phyloP scores from a whole-genome alignment of 768 basidiomycete genomes.

The Lactifluus echinatus region DNA sequence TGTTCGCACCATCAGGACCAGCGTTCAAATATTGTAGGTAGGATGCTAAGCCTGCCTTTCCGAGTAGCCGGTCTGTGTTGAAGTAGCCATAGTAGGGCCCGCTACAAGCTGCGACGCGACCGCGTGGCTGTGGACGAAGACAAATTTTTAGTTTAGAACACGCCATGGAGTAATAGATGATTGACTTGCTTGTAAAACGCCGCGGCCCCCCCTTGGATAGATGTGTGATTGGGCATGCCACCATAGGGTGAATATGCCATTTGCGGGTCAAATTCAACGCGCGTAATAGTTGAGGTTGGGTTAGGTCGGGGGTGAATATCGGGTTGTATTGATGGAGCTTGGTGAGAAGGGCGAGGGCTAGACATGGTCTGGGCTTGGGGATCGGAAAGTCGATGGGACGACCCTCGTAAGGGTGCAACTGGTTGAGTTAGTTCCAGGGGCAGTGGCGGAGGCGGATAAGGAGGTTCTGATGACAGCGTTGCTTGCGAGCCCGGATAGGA shows the following conservation, averaged over 20 bases:
- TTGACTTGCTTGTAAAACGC: conserved; percentile 50
- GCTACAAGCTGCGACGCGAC: conserved; percentile 39
- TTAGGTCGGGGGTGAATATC: background rate
- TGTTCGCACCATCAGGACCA: background rate
- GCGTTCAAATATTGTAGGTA: background rate
- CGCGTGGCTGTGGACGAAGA: conserved; percentile 35
- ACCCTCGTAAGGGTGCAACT: background rate
- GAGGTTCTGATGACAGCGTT: conserved; percentile 20
- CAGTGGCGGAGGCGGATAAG: background rate
- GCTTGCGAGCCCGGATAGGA: conserved; percentile 22
- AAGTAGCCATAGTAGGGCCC: background rate
- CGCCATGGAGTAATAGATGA: no score
- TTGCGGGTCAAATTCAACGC: conserved; percentile 36
- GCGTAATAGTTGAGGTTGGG: conserved; percentile 1
- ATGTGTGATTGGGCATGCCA: conserved; percentile 9
- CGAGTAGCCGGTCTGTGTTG: background rate
- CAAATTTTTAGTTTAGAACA: no score
- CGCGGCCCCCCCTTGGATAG: conserved; percentile 24
- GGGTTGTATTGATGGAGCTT: background rate
- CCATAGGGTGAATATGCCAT: conserved; percentile 35
- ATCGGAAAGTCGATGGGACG: background rate
- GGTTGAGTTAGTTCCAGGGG: background rate
- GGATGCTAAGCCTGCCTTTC: conserved; percentile 2
- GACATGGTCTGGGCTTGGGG: background rate
- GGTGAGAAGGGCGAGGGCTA: background rate